phyloP scores from a whole-genome alignment of 805 yeast species.

The Candida railenensis region DNA sequence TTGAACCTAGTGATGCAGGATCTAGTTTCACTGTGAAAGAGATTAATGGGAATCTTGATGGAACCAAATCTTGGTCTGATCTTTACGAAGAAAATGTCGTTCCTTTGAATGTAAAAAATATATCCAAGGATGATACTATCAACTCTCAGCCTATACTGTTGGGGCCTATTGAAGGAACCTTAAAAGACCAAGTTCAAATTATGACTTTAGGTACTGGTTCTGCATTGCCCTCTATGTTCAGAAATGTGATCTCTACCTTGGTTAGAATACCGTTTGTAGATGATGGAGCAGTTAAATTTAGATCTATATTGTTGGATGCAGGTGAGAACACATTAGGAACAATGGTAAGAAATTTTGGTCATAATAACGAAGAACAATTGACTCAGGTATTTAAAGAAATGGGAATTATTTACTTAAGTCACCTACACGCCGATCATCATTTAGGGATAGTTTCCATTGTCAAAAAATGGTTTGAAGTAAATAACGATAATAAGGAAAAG shows the following conservation, averaged over 20 bases:
- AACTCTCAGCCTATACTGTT: slow-evolving; percentile 20
- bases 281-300: slow-evolving; percentile 19
- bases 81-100: slow-evolving; percentile 30
- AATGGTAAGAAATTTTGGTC: slow-evolving; percentile 59
- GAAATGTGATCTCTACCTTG: slow-evolving; percentile 83
- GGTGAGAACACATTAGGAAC: slow-evolving; percentile 91
- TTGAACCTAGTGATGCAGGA: neutral
- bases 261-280: slow-evolving; percentile 63
- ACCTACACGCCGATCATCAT: slow-evolving; percentile 97
- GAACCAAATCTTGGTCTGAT: slow-evolving; percentile 22
- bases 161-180: slow-evolving; percentile 11
- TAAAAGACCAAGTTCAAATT: slow-evolving; percentile 59
- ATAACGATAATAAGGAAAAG: slow-evolving; percentile 22
- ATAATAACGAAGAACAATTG: slow-evolving; percentile 35
- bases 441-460: slow-evolving; percentile 75
- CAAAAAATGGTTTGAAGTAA: slow-evolving; percentile 59
- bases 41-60: neutral
- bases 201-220: slow-evolving; percentile 91
- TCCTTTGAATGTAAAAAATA: slow-evolving; percentile 14
- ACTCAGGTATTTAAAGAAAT: slow-evolving; percentile 56
- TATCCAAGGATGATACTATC: slow-evolving; percentile 16
- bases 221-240: slow-evolving; percentile 77
- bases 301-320: slow-evolving; percentile 75
- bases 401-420: slow-evolving; percentile 70
- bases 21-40: neutral